Base-by-base conservation (phyloP, 306 rosid species). In the Hippophae gyantsensis region DNA sequence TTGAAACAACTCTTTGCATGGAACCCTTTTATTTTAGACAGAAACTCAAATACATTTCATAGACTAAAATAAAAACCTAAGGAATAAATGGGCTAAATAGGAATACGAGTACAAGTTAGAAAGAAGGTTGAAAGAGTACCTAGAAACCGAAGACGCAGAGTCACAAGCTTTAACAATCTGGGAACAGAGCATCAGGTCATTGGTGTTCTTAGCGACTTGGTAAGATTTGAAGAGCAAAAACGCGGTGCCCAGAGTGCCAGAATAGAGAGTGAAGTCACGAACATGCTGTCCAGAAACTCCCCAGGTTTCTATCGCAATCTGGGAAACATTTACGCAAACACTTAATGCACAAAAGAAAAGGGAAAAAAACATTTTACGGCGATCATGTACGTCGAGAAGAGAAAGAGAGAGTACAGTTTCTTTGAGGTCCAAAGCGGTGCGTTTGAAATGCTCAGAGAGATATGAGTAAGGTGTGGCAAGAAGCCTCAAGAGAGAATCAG, bases 391-490 rank as follows among this genome's bases (percentile, higher is more conserved):
- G 42, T 50, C 26, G 57, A 6, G 27, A 38, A 62, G 9, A 8
- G 46, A 12, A 10, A 66, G 47, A 61, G 52, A 52, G 70, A 32
- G 61, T 73, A 82, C 85, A 66, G 87, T 75, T 78, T 87, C 85
- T 76, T 82, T 84, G 58, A 82, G 89, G 80, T 84, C 95, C 68
- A 84, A 66, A 61, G 85, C 86, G n/a, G 83, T 73, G 70, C 92
- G 85, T 76, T 84, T 79, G 69, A 87, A 79, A 41, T 72, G 86
- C 70, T 84, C 74, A 0, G 74, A 79, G 71, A 84, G 80, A 58
- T 75, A 63, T 8, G 69, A 54, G 78, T 80, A 73, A 13, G 93
- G 89, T 76, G 60, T 76, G 51, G 81, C 58, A 38, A 87, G 92
- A 54, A 81, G 89, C 74, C 75, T 75, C 65, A 56, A 42, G 51